Base-by-base conservation (phyloP, 805 yeast species). In the Cyberlindnera samutprakarnensis region DNA sequence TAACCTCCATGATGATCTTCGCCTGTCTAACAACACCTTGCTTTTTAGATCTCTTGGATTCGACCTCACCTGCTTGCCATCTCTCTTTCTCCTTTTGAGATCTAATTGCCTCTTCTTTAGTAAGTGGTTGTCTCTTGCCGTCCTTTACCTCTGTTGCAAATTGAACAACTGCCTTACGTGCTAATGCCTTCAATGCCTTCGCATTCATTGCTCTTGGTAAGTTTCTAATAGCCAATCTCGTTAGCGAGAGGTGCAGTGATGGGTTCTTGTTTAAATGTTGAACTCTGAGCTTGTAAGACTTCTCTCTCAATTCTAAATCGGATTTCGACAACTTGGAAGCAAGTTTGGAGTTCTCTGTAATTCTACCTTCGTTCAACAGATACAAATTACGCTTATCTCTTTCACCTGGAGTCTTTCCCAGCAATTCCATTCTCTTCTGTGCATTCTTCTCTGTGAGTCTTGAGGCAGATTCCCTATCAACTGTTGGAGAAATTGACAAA, bases 1-100 rank as follows among this genome's bases (percentile, higher is more conserved):
- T 90, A 27, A 85, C 83, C 61, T 92, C 98, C 68, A 75, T 82
- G 41, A 92, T 82, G 43, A 92, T 79, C 63, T 92, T 92, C 17
- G 96, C 82, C 60, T 92, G 97, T 57, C 74, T 79, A 4, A 92
- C 95, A 24, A 92, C 85, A 62, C 98, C 98, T 28, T 72, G 74
- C 47, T 86, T 80, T 52, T 82, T 85, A 33, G 75, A 72, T 40
- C 67, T 76, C 46, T 76, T 77, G 38, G 64, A 62, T 31, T 67
- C 74, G 38, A 64, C 64, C 30, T 62, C 70, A 35, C 54, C 53
- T 23, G 55, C 52, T 46, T 57, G 51, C 39, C 57, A 57, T 39
- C 55, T 62, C 30, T 56, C 59, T 51, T 83, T 83, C 49, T 70
- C 76, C 46, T 76, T 78, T 5, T 75, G 70, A 3, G 97, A 87